Conservation (phyloP, 1,284 basidiomycete species). For the Mycena citricolor region DNA sequence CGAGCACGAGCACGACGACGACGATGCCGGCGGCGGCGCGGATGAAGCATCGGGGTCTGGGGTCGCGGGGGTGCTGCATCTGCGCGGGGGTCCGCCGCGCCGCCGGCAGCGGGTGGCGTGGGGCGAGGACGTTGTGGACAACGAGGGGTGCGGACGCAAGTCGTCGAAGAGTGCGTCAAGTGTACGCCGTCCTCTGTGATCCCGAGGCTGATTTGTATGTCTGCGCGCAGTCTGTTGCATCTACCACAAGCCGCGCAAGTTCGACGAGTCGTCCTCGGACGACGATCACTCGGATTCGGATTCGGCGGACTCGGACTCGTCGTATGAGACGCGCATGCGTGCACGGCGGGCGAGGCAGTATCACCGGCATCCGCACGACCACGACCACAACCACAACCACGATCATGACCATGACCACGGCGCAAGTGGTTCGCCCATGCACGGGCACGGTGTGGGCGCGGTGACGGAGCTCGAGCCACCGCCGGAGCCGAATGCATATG, state of each 20-base stretch:
- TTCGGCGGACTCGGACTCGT: slow-evolving; percentile 42
- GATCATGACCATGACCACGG: slow-evolving; percentile 26
- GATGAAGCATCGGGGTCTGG: slow-evolving; percentile 16
- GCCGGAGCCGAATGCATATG: slow-evolving; percentile 56
- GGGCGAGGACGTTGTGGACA: slow-evolving; percentile 81
- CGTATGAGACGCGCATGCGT: slow-evolving; percentile 28
- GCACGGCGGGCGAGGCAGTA: slow-evolving; percentile 18
- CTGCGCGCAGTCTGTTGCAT: slow-evolving; percentile 78
- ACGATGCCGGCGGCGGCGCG: slow-evolving; percentile 24
- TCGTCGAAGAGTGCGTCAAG: slow-evolving; percentile 77
- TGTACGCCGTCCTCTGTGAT: slow-evolving; percentile 1
- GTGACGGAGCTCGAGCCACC: slow-evolving; percentile 36
- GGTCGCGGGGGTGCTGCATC: slow-evolving; percentile 48
- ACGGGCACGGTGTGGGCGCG: slow-evolving; percentile 25
- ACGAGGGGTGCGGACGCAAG: slow-evolving; percentile 78
- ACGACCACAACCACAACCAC: slow-evolving; percentile 28
- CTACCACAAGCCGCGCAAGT: slow-evolving; percentile 76
- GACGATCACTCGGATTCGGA: slow-evolving; percentile 61
- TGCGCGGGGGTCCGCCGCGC: slow-evolving; percentile 45
- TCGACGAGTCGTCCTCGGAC: slow-evolving; percentile 70
- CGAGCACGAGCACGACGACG: slow-evolving; percentile 31
- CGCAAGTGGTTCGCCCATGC: too few species aligned
- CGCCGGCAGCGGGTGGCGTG: slow-evolving; percentile 63
- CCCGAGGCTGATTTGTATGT: slow-evolving; percentile 3
- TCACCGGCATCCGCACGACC: slow-evolving; percentile 27